These are phyloP conservation scores for Zasmidium citrigriseum DNA, from an alignment of 2,329 filamentous ascomycete genomes.

Conservation along the genomic window DNA sequence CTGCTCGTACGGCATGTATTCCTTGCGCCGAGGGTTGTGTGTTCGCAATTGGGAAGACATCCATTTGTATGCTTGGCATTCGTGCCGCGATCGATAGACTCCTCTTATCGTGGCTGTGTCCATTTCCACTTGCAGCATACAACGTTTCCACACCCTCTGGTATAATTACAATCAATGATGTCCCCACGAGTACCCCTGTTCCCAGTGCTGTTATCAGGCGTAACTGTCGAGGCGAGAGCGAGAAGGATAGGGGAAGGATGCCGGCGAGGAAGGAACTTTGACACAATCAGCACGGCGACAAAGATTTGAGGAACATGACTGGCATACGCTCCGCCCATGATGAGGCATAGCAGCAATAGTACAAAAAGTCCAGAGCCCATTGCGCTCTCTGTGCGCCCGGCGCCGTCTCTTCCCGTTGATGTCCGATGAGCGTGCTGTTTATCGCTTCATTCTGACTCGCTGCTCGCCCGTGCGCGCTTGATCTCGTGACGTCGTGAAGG, in stretches of 20 bases:
- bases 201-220: conserved; percentile 89
- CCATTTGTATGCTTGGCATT: neutral
- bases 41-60: neutral
- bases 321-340: conserved; percentile 66
- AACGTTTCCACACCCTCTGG: conserved; percentile 94
- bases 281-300: neutral
- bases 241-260: conserved; percentile 84
- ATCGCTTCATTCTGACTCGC: neutral
- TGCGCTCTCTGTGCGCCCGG: neutral
- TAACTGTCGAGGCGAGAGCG: conserved; percentile 81
- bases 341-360: conserved; percentile 63
- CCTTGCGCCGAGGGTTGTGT: neutral
- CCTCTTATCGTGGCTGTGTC: conserved; percentile 21
- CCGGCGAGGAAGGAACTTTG: conserved; percentile 89
- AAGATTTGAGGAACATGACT: neutral
- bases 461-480: neutral
- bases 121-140: conserved; percentile 55
- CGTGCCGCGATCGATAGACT: neutral
- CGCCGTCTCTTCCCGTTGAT: neutral
- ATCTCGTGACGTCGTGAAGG: neutral
- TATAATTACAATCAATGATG: conserved; percentile 94
- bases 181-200: conserved; percentile 91
- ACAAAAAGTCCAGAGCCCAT: conserved; percentile 66
- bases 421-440: neutral
- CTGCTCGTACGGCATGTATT: neutral